Percentiles rank a stretch among this genome's conserved stretches.
These are phyloP conservation scores for Bipolaris bicolor DNA, from an alignment of 2,329 filamentous ascomycete species.

Conservation along the genomic window DNA sequence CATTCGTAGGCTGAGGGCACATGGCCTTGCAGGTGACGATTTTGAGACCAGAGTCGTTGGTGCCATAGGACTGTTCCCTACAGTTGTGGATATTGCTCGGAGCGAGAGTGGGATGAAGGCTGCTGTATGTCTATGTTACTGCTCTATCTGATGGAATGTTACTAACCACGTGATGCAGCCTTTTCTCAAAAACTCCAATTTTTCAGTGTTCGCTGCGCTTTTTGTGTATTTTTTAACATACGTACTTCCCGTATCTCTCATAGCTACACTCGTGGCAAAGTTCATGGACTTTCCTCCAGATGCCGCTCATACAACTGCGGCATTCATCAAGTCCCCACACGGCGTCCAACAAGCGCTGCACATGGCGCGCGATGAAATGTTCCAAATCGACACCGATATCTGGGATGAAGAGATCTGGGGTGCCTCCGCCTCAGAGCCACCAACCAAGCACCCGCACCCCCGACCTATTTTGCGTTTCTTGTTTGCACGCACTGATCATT, in stretches of 20 bases:
- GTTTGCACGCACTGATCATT: conserved; percentile 66
- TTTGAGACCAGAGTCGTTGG: conserved; percentile 37
- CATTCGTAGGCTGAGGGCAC: conserved; percentile 41
- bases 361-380: conserved; percentile 65
- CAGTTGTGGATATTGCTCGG: conserved; percentile 54
- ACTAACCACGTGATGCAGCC: conserved; percentile 24
- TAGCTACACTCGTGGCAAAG: conserved; percentile 51
- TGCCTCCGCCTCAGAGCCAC: conserved; percentile 37
- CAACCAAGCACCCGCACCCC: conserved; percentile 36
- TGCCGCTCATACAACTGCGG: conserved; percentile 56
- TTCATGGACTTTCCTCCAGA: conserved; percentile 53
- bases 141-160: not conserved
- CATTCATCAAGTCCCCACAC: conserved; percentile 56
- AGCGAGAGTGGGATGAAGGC: conserved; percentile 52
- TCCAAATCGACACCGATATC: conserved; percentile 60
- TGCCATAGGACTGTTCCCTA: conserved; percentile 54
- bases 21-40: conserved; percentile 26
- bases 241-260: conserved; percentile 49
- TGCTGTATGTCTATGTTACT: conserved; percentile 40
- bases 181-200: conserved; percentile 35
- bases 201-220: conserved; percentile 36
- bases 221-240: conserved; percentile 53
- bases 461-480: conserved; percentile 61
- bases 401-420: conserved; percentile 68
- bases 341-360: conserved; percentile 64